These are phyloP conservation scores for Alnus glutinosa DNA, from an alignment of 306 rosid genomes.

Conservation along the genomic window DNA sequence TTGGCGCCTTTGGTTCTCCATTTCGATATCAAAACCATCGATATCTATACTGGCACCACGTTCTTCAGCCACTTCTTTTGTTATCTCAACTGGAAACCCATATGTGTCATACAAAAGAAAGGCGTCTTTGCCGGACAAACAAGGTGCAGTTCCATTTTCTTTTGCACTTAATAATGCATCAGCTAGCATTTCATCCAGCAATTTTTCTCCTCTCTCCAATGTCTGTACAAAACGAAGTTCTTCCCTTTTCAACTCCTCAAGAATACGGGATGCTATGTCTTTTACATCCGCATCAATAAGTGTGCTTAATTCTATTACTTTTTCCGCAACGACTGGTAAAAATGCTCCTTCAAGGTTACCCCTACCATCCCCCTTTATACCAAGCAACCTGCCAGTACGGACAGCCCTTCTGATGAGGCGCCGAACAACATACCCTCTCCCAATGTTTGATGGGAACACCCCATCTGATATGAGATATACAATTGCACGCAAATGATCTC, in stretches of 20 bases:
- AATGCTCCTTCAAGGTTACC: constrained; percentile 86
- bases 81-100: constrained; percentile 89
- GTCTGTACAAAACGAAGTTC: constrained; percentile 96
- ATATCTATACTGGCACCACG: constrained; percentile 78
- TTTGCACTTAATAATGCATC: constrained; percentile 62
- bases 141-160: constrained; percentile 60
- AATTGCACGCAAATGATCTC: constrained; percentile 96
- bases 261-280: constrained; percentile 57
- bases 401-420: constrained; percentile 93
- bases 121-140: constrained; percentile 83
- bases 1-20: constrained; percentile 94
- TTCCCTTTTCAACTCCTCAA: constrained; percentile 90
- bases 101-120: constrained; percentile 92
- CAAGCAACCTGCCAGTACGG: constrained; percentile 92
- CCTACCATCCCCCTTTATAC: constrained; percentile 79
- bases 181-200: constrained; percentile 78
- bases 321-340: constrained; percentile 77
- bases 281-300: constrained; percentile 66
- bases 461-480: constrained; percentile 94
- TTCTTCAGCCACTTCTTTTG: constrained; percentile 94
- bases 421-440: constrained; percentile 90
- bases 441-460: constrained; percentile 86
- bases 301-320: constrained; percentile 78
- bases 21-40: constrained; percentile 79
- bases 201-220: constrained; percentile 86